Evolutionary conservation across 441 rosid species (phyloP).

Genomic region (Breynia disticha): DNA sequence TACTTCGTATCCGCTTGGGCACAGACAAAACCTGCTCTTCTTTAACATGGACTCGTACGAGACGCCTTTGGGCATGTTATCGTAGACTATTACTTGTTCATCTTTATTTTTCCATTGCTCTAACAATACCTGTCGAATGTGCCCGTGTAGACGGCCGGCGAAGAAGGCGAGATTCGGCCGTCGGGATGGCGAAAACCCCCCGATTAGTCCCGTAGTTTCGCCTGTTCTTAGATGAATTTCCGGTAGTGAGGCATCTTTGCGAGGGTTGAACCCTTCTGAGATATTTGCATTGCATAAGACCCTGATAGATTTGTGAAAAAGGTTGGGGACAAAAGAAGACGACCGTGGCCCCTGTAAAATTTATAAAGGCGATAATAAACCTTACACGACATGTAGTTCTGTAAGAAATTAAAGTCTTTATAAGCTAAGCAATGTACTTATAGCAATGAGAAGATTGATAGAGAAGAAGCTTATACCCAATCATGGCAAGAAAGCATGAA

Average conservation of each 20-base stretch:
- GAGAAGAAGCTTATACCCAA: slow-evolving; percentile 43
- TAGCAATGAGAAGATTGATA: not conserved
- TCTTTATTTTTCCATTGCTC: slow-evolving; percentile 55
- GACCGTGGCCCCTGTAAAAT: slow-evolving; percentile 28
- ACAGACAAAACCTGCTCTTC: slow-evolving; percentile 59
- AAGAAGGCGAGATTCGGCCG: slow-evolving; percentile 56
- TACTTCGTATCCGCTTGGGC: slow-evolving; percentile 88
- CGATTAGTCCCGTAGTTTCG: slow-evolving; percentile 31
- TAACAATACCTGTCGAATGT: slow-evolving; percentile 45
- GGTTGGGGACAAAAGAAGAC: slow-evolving; percentile 28
- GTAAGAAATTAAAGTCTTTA: too few species aligned
- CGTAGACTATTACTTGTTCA: slow-evolving; percentile 40
- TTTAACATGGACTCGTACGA: slow-evolving; percentile 49
- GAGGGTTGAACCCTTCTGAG: slow-evolving; percentile 78
- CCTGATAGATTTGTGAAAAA: slow-evolving; percentile 56
- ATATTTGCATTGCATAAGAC: slow-evolving; percentile 78
- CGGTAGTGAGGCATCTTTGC: slow-evolving; percentile 61
- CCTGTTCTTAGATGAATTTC: slow-evolving; percentile 61
- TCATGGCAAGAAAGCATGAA: slow-evolving; percentile 78
- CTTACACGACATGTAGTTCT: too few species aligned
- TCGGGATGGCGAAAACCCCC: slow-evolving; percentile 17
- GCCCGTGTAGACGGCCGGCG: slow-evolving; percentile 74
- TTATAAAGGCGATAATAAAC: too few species aligned
- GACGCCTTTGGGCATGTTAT: slow-evolving; percentile 44
- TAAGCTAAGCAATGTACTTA: too few species aligned